A percentile compares a stretch with the other conserved stretches of the same genome.
These are phyloP conservation scores for Tetrahymena borealis DNA, from an alignment of 73 alveolate genomes.

Conservation along the genomic window DNA sequence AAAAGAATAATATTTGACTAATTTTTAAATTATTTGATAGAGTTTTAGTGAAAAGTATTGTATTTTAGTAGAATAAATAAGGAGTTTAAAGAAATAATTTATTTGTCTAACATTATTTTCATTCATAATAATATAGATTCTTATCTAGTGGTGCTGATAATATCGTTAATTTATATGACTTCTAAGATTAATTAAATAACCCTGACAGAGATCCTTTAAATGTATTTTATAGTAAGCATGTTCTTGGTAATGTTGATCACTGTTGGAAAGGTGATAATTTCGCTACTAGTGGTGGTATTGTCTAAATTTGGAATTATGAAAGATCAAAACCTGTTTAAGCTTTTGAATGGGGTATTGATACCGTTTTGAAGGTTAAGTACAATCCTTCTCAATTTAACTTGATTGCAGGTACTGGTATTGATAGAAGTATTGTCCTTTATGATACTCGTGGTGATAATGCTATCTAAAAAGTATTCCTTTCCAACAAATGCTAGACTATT, in stretches of 20 bases:
- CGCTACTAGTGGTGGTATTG: slow-evolving; percentile 73
- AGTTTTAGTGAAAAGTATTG: no score
- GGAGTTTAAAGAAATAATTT: no score
- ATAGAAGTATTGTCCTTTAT: slow-evolving; percentile 82
- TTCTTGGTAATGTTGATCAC: slow-evolving; percentile 27
- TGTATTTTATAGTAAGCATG: slow-evolving; percentile 22
- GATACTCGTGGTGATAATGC: slow-evolving; percentile 91
- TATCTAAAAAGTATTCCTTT: slow-evolving; percentile 73
- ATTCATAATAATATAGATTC: background rate
- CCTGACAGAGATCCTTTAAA: slow-evolving; percentile 26
- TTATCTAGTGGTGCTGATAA: slow-evolving; percentile 43
- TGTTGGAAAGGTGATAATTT: slow-evolving; percentile 1
- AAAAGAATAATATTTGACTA: no score
- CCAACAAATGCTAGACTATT: slow-evolving; percentile 81
- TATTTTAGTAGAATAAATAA: no score
- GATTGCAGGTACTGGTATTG: slow-evolving; percentile 72
- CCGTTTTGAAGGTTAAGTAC: slow-evolving; percentile 78
- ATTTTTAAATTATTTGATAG: no score
- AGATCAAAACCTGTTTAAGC: slow-evolving; percentile 85
- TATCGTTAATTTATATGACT: slow-evolving; percentile 26
- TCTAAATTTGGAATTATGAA: slow-evolving; percentile 92
- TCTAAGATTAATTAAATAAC: slow-evolving; percentile 10
- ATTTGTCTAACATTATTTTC: no score
- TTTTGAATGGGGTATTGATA: slow-evolving; percentile 92
- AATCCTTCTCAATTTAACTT: slow-evolving; percentile 88